Base-by-base conservation (phyloP, 306 rosid genomes). In the Castanospermum australe region DNA sequence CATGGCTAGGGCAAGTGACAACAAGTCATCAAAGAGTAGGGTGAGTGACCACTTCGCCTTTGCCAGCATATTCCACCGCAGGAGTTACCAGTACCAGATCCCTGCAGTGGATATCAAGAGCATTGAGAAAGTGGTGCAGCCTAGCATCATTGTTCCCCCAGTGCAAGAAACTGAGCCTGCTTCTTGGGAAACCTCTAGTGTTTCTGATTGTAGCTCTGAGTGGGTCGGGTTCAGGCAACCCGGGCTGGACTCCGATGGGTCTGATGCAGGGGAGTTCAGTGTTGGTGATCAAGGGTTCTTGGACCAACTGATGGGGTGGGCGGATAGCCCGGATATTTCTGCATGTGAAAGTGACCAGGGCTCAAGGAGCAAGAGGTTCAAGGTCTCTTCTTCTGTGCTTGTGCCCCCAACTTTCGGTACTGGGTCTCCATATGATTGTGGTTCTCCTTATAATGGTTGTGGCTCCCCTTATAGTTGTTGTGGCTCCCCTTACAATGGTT, bases 21-120 rank as follows among this genome's bases (percentile, higher is more conserved):
- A 51, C 52, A 92, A 83, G 66, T 74, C 86, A n/a, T 85, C 96
- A 8, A 90, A 88, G 36, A 90, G 94, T 78, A 88, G 98, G 81
- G 98, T 94, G 30, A 94, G 94, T 80, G 97, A 94, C 14, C 97
- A 88, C 71, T 94, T 89, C 56, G 85, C 97, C 38, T 88, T 94
- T 67, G 98, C 97, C 1, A 92, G 89, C 56, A 90, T 94, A 62
- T 94, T 94, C 85, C 86, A 92, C 60, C 75, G 87, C 14, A 83
- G 87, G 63, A 88, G 78, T 25, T 73, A 81, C 15, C 87, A 90
- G 6, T 68, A 81, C 59, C 94, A 89, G 62, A 83, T 70, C 73
- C 82, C 81, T 42, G 50, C 77, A 8, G 13, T 55, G 44, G 89
- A 86, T 54, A 83, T 86, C 86, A 84, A 72, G 50, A 80, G 47